Conservation (phyloP, 495 filamentous ascomycete genomes). For the Aspergillus funiculosus region DNA sequence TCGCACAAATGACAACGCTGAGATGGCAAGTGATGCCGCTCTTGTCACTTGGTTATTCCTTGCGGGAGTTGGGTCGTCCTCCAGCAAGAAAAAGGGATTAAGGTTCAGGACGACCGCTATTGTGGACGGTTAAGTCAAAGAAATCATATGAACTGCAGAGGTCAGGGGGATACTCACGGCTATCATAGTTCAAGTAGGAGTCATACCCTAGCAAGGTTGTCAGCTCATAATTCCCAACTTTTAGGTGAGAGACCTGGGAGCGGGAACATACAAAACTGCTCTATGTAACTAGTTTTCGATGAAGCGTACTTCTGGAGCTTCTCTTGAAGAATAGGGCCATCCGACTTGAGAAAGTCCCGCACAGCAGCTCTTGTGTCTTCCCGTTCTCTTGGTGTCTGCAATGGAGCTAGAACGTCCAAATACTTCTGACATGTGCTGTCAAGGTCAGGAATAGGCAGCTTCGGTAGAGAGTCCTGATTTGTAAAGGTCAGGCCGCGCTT, state of each 20-base stretch:
- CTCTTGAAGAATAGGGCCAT: conserved; percentile 82
- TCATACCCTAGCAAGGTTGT: conserved; percentile 73
- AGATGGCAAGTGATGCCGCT: conserved; percentile 85
- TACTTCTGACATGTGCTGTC: conserved; percentile 76
- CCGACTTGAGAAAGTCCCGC: conserved; percentile 74
- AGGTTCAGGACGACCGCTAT: conserved; percentile 86
- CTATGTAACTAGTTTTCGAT: conserved; percentile 92
- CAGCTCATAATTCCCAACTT: background rate
- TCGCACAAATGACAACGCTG: conserved; percentile 85
- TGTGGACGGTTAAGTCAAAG: background rate
- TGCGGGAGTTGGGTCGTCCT: conserved; percentile 95
- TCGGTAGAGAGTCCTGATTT: conserved; percentile 79
- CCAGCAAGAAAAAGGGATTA: conserved; percentile 95
- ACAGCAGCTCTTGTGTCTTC: conserved; percentile 75
- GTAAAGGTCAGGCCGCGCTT: conserved; percentile 68
- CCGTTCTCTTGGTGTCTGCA: conserved; percentile 78
- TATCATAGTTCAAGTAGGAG: conserved; percentile 96
- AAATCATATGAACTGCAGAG: background rate
- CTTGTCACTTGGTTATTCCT: conserved; percentile 94
- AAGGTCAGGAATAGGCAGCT: conserved; percentile 91
- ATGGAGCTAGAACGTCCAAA: conserved; percentile 68
- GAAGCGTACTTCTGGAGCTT: conserved; percentile 89
- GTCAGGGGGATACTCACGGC: conserved; percentile 47
- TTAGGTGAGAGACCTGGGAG: background rate
- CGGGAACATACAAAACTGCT: conserved; percentile 90